These are phyloP conservation scores for Mycena sp. DNA, from an alignment of 1,284 basidiomycete genomes.

Conservation along the genomic window DNA sequence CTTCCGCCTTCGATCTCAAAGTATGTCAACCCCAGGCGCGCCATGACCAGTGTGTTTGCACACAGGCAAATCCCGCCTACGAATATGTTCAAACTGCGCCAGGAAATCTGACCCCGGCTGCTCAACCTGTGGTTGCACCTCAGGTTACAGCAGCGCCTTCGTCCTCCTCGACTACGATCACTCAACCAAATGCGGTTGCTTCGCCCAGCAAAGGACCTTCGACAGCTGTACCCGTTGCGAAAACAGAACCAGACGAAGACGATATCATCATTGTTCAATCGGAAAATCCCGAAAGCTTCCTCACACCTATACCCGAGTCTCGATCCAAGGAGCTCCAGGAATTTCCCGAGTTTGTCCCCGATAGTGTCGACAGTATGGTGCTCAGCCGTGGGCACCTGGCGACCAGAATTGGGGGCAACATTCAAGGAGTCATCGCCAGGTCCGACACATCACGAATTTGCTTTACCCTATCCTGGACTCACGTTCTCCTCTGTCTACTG, in stretches of 20 bases:
- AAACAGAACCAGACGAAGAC: background rate
- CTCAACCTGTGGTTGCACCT: too few species aligned
- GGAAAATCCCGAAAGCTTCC: background rate
- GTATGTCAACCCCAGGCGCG: too few species aligned
- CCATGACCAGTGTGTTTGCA: too few species aligned
- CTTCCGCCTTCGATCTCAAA: too few species aligned
- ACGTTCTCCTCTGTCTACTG: too few species aligned
- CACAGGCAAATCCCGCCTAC: too few species aligned
- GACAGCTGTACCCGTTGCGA: background rate
- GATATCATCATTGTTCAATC: conserved; percentile 6
- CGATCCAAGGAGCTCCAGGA: conserved; percentile 37
- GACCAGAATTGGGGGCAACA: conserved; percentile 43
- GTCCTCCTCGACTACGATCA: too few species aligned
- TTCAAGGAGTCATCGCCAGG: conserved; percentile 47
- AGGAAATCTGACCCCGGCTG: too few species aligned
- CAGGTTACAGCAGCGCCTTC: too few species aligned
- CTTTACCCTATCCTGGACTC: too few species aligned
- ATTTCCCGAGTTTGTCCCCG: conserved; percentile 35
- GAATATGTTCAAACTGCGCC: too few species aligned
- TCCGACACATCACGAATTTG: too few species aligned
- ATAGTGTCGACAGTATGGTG: conserved; percentile 29
- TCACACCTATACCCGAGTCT: conserved; percentile 27
- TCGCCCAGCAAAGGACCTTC: background rate
- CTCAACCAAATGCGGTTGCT: background rate
- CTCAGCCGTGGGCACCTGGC: conserved; percentile 46